Conservation (phyloP, 371 early-diverging fungal species). For the Phascolomyces articulosus region DNA sequence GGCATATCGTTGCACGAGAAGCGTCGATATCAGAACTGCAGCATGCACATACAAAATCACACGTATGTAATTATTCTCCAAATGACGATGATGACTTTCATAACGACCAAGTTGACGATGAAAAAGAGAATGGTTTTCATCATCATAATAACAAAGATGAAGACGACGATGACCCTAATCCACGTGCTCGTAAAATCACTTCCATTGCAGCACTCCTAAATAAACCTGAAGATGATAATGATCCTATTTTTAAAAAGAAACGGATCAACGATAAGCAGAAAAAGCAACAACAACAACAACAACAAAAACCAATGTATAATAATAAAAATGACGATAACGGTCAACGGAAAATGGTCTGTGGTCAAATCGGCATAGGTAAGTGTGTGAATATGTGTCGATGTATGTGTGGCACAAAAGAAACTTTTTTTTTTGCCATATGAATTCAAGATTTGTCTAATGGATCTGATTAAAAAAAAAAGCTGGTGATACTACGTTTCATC, state of each 20-base stretch:
- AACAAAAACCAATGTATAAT: conserved; percentile 30
- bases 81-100: conserved; percentile 6
- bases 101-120: neutral
- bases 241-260: conserved; percentile 2
- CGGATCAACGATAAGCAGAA: neutral
- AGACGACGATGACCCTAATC: conserved; percentile 12
- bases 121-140: no score
- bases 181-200: conserved; percentile 31
- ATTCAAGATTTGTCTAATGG: no score
- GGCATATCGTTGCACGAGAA: conserved; percentile 55
- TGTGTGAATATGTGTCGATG: neutral
- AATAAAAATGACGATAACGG: conserved; percentile 31
- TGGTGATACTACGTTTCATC: conserved; percentile 63
- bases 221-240: conserved; percentile 24
- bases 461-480: conserved; percentile 16
- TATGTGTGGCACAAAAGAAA: neutral
- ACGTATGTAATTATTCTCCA: conserved; percentile 56
- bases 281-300: conserved; percentile 23
- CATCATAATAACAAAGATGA: no score
- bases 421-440: neutral
- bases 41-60: conserved; percentile 53
- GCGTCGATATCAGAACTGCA: conserved; percentile 52
- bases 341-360: conserved; percentile 55
- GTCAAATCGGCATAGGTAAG: conserved; percentile 53
- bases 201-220: conserved; percentile 47